A percentile compares a stretch with the other conserved stretches of the same genome.
Evolutionary conservation across 139 green algal genomes (phyloP).

Genomic region (Marvania coccoides): DNA sequence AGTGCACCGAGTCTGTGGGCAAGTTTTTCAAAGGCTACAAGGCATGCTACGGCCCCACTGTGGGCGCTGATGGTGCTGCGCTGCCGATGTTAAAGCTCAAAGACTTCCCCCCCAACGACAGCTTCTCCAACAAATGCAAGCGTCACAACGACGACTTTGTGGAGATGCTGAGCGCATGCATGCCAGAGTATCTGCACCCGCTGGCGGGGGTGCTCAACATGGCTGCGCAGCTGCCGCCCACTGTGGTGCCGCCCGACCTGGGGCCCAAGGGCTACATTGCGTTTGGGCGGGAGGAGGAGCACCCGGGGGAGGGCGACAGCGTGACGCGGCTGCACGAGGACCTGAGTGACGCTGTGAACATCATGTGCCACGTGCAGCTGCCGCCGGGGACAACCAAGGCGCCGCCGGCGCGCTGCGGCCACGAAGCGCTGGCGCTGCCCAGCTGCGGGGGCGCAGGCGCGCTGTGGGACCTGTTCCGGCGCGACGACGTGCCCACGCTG

Average conservation of each 20-base stretch:
- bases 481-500: conserved; percentile 26
- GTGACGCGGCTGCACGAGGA: conserved; percentile 90
- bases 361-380: conserved; percentile 33
- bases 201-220: conserved; percentile 50
- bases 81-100: conserved; percentile 78
- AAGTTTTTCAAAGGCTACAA: conserved; percentile 32
- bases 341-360: conserved; percentile 65
- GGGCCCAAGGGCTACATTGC: conserved; percentile 67
- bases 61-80: neutral
- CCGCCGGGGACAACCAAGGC: neutral
- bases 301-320: conserved; percentile 42
- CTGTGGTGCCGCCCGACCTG: conserved; percentile 42
- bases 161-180: conserved; percentile 17
- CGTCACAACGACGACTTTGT: conserved; percentile 53
- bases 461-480: conserved; percentile 80
- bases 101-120: conserved; percentile 64
- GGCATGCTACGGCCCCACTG: neutral
- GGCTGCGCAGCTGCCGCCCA: conserved; percentile 15
- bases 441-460: conserved; percentile 49
- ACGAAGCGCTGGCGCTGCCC: conserved; percentile 3
- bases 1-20: neutral
- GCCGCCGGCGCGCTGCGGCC: conserved; percentile 22
- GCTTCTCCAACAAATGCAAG: conserved; percentile 36
- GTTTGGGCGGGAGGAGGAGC: conserved; percentile 44
- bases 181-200: conserved; percentile 27